A percentile compares a stretch with the other conserved stretches of the same genome.
Evolutionary conservation across 495 filamentous ascomycete genomes (phyloP).

Genomic region (Monascus purpureus): DNA sequence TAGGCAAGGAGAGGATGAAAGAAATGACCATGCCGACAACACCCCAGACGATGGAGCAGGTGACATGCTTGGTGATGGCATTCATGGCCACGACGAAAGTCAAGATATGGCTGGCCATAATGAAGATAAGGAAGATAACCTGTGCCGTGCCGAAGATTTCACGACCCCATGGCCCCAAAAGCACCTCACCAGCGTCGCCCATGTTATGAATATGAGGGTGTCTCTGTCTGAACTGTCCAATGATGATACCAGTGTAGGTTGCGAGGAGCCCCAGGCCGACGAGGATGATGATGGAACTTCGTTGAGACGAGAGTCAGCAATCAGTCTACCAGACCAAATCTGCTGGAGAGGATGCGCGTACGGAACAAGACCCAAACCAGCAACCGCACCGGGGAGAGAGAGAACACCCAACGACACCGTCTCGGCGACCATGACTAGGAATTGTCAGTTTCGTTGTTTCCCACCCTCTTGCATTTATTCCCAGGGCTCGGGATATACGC

Average conservation of each 20-base stretch:
- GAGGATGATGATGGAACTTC: conserved; percentile 49
- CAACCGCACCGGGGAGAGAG: conserved; percentile 50
- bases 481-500: too few species aligned
- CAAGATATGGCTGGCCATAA: conserved; percentile 64
- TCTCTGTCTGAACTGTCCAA: conserved; percentile 62
- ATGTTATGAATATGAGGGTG: conserved; percentile 62
- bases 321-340: too few species aligned
- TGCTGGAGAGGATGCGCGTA: conserved; percentile 6
- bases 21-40: conserved; percentile 52
- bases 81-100: conserved; percentile 67
- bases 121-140: conserved; percentile 56
- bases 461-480: too few species aligned
- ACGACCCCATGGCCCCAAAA: conserved; percentile 48
- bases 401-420: conserved; percentile 62
- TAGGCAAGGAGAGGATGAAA: conserved; percentile 50
- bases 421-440: conserved; percentile 49
- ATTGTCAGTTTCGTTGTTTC: not conserved
- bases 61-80: conserved; percentile 46
- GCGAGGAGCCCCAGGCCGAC: conserved; percentile 49
- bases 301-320: too few species aligned
- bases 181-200: conserved; percentile 54
- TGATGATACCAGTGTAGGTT: conserved; percentile 64
- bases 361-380: conserved; percentile 48
- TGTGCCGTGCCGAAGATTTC: conserved; percentile 51
- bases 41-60: conserved; percentile 59